These are phyloP conservation scores for Populus alba DNA, from an alignment of 345 rosid genomes.

Conservation along the genomic window DNA sequence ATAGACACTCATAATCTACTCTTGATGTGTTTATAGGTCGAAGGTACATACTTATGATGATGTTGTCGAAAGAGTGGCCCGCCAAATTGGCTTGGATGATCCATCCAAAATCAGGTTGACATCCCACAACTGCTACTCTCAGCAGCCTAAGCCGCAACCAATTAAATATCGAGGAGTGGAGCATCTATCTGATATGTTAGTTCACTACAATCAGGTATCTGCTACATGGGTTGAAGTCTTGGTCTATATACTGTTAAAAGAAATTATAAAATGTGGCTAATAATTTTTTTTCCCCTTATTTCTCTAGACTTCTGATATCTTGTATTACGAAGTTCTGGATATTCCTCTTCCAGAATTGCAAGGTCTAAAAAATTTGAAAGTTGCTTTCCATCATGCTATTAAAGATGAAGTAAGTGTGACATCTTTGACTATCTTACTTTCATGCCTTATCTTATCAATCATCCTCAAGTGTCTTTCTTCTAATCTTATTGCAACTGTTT, in stretches of 20 bases:
- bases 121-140: conserved; percentile 98
- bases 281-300: conserved; percentile 1
- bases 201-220: conserved; percentile 86
- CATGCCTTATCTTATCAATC: background rate
- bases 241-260: background rate
- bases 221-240: background rate
- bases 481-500: conserved; percentile 18
- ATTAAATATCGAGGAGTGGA: conserved; percentile 86
- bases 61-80: conserved; percentile 87
- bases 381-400: conserved; percentile 72
- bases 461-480: conserved; percentile 5
- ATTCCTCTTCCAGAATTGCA: conserved; percentile 96
- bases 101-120: conserved; percentile 89
- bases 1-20: conserved; percentile 4
- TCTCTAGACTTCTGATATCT: conserved; percentile 74
- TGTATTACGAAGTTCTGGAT: conserved; percentile 94
- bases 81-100: conserved; percentile 77
- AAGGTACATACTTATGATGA: conserved; percentile 87
- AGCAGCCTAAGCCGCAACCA: conserved; percentile 95
- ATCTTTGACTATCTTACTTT: background rate
- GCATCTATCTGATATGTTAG: conserved; percentile 83
- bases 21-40: conserved; percentile 51
- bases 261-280: background rate
- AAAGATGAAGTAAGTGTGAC: conserved; percentile 72
- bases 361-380: conserved; percentile 81